Percentiles rank a stretch among this genome's conserved stretches.
These are phyloP conservation scores for Coccomyxa sp. DNA, from an alignment of 139 green algal species.

Conservation along the genomic window DNA sequence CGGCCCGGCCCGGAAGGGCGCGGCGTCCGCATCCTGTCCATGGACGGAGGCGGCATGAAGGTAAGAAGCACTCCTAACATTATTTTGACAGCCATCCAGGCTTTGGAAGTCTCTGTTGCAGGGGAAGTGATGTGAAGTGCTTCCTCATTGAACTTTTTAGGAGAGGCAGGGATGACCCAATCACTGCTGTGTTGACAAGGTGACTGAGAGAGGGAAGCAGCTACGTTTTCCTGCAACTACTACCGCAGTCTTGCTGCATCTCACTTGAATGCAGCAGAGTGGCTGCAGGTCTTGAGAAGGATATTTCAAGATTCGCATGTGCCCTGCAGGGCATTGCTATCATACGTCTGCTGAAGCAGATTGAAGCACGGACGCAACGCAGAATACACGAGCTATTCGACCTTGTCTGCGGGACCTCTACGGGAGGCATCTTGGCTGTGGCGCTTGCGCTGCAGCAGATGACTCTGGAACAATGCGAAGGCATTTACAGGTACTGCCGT, in stretches of 20 bases:
- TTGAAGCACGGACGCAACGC: constrained; percentile 61
- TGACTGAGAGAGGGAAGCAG: too few relatives aligned
- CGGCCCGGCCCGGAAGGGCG: constrained; percentile 45
- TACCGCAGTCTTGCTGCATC: too few relatives aligned
- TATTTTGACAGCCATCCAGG: too few relatives aligned
- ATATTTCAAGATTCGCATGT: background rate
- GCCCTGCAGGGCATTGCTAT: constrained; percentile 65
- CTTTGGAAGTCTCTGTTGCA: too few relatives aligned
- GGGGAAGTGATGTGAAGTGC: too few relatives aligned
- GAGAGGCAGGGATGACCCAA: too few relatives aligned
- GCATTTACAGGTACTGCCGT: constrained; percentile 89
- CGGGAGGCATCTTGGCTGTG: constrained; percentile 84
- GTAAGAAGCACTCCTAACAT: background rate
- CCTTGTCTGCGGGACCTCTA: constrained; percentile 81
- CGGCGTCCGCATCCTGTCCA: constrained; percentile 84
- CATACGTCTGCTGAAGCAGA: constrained; percentile 63
- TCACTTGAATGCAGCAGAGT: too few relatives aligned
- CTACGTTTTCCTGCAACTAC: too few relatives aligned
- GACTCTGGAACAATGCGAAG: constrained; percentile 73
- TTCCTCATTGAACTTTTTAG: too few relatives aligned
- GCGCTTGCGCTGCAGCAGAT: constrained; percentile 66
- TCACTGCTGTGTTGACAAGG: too few relatives aligned
- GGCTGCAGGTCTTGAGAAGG: background rate
- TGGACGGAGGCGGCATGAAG: constrained; percentile 95
- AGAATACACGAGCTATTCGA: constrained; percentile 86